Percentiles rank a stretch among this genome's conserved stretches.
These are phyloP conservation scores for Blastobotrys peoriensis DNA, from an alignment of 805 yeast species.

Conservation along the genomic window DNA sequence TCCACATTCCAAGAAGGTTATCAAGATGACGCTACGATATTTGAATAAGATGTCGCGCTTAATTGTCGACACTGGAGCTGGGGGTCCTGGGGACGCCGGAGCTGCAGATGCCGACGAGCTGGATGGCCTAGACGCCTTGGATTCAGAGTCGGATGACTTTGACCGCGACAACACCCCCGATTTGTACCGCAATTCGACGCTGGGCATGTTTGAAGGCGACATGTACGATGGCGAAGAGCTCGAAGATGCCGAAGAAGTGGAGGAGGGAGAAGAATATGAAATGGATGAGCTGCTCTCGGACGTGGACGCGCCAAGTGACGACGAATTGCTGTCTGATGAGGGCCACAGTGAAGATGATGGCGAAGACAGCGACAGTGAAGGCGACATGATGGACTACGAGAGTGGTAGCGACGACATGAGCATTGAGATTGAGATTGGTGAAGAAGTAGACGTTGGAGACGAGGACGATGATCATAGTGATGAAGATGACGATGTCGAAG, in stretches of 20 bases:
- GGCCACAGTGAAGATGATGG: constrained; percentile 16
- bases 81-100: background rate
- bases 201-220: constrained; percentile 87
- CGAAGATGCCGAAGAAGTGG: constrained; percentile 36
- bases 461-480: constrained; percentile 14
- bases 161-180: constrained; percentile 69
- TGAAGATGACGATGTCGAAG: constrained; percentile 17
- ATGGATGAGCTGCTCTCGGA: constrained; percentile 25
- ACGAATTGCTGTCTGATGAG: too few species aligned
- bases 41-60: constrained; percentile 39
- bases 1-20: constrained; percentile 55
- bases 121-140: constrained; percentile 53
- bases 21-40: constrained; percentile 55
- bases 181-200: constrained; percentile 76
- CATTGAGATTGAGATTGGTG: constrained; percentile 25
- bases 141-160: constrained; percentile 26
- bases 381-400: constrained; percentile 31
- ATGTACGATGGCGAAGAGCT: constrained; percentile 57
- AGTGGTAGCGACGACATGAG: constrained; percentile 29
- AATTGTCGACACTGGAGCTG: constrained; percentile 34
- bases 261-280: constrained; percentile 16
- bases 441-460: constrained; percentile 31
- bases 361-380: constrained; percentile 22
- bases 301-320: constrained; percentile 14
- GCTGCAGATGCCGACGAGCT: constrained; percentile 28